Percentiles rank a stretch among this genome's conserved stretches.
Evolutionary conservation across 2,329 filamentous ascomycete genomes (phyloP).

Genomic region (Colletotrichum sojae): DNA sequence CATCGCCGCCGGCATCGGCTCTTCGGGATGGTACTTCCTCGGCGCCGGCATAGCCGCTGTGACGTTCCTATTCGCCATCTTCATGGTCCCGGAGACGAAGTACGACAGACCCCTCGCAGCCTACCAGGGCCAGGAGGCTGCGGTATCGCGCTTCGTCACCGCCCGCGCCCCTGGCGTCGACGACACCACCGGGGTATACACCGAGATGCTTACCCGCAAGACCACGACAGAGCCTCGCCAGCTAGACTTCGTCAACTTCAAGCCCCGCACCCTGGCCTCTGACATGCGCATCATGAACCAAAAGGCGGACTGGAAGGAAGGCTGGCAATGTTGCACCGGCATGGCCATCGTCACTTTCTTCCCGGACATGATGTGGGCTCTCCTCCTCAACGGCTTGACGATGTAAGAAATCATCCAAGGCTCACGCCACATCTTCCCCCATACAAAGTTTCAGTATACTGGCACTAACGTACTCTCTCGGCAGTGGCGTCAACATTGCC

Average conservation of each 20-base stretch:
- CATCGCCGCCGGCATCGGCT: slow-evolving; percentile 57
- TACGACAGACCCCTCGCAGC: slow-evolving; percentile 54
- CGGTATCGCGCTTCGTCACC: slow-evolving; percentile 33
- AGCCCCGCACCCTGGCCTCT: slow-evolving; percentile 50
- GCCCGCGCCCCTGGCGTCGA: slow-evolving; percentile 40
- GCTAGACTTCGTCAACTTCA: slow-evolving; percentile 54
- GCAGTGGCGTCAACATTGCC: slow-evolving; percentile 56
- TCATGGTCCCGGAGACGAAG: slow-evolving; percentile 59
- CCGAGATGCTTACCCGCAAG: slow-evolving; percentile 36
- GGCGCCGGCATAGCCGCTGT: slow-evolving; percentile 52
- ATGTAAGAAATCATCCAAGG: slow-evolving; percentile 16
- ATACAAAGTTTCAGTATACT: slow-evolving; percentile 27
- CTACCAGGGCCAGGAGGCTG: slow-evolving; percentile 51
- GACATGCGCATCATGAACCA: slow-evolving; percentile 57
- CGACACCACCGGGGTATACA: slow-evolving; percentile 40
- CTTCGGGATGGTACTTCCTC: slow-evolving; percentile 59
- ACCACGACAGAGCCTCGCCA: slow-evolving; percentile 26
- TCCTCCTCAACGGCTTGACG: slow-evolving; percentile 50
- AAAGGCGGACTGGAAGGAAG: slow-evolving; percentile 54
- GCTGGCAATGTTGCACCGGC: slow-evolving; percentile 44
- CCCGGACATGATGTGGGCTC: slow-evolving; percentile 58
- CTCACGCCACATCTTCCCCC: not conserved
- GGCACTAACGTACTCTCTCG: slow-evolving; percentile 49
- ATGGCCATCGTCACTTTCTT: slow-evolving; percentile 53
- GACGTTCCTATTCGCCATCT: slow-evolving; percentile 52